Evolutionary conservation across 83 land plant genomes (phyloP), one percentile per base, ranked within the genome.

Genomic region (Picea abies): DNA sequence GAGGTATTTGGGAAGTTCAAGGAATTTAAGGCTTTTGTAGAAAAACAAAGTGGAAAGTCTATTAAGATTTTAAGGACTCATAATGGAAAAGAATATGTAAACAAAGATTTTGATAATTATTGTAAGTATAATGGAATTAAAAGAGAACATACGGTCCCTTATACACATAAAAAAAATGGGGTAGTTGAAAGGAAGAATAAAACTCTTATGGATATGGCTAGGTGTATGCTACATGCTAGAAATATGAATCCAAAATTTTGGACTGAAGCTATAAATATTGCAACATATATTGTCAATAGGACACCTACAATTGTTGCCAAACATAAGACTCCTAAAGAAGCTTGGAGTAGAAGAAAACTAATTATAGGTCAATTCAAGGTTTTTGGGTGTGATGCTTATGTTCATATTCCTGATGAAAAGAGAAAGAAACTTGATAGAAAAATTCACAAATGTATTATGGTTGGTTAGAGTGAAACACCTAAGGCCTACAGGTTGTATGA

Each of bases 151-250:
- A 64, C 67, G 1, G 23, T 23, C 16, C 49, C 80, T 3, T 20
- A 63, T 52, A 64, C 80, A 37, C 71, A 52, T 26, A 0, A 76
- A 63, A 80, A 83, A 69, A 83, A 83, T 83, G 81, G 80, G 44
- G 84, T 78, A 9, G 81, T 52, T 8, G 84, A 83, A 52, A 61
- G 80, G 29, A 83, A 83, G 70, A 76, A 77, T 56, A 41, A 60
- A 32, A 79, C 77, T 11, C 17, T 83, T 16, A 69, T 58, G 19
- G 81, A 83, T 8, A 83, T 22, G 14, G 39, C 60, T n/a, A 20
- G 80, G 44, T 63, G 71, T 19, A 63, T 83, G 56, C 19, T 83
- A 29, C 72, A 63, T 61, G 39, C 8, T 12, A 37, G 22, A 15
- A 77, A 83, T 63, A 58, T 78, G 41, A 60, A 5, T 15, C 39